These are phyloP conservation scores for Fusarium sp. DNA, from an alignment of 2,329 filamentous ascomycete species.

Conservation along the genomic window DNA sequence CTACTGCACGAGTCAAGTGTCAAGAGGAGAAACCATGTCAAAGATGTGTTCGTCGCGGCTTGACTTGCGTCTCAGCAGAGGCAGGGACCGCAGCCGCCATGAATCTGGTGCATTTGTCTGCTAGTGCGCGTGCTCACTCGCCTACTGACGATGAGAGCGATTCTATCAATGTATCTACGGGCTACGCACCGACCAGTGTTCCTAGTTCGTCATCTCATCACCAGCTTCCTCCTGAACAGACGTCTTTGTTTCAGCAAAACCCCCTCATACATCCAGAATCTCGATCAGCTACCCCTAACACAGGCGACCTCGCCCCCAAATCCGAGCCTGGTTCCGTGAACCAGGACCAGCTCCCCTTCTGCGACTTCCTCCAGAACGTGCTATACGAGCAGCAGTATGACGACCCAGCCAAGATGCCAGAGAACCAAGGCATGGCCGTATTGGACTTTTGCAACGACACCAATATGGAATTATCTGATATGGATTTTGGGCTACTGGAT, in stretches of 20 bases:
- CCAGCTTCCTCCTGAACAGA: constrained; percentile 30
- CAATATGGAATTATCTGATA: constrained; percentile 66
- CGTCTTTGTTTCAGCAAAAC: constrained; percentile 36
- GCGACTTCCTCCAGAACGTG: constrained; percentile 66
- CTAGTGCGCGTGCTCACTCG: constrained; percentile 52
- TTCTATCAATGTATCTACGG: constrained; percentile 28
- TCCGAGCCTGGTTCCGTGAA: constrained; percentile 32
- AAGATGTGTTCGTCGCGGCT: constrained; percentile 63
- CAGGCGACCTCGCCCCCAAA: constrained; percentile 36
- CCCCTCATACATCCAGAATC: constrained; percentile 31
- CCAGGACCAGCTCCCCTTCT: constrained; percentile 59
- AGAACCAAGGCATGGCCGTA: constrained; percentile 60
- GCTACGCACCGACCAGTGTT: constrained; percentile 22
- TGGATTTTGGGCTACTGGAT: constrained; percentile 67
- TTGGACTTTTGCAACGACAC: constrained; percentile 66
- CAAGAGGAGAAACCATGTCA: constrained; percentile 69
- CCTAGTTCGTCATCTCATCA: constrained; percentile 17
- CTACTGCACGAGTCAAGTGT: constrained; percentile 68
- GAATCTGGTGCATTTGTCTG: constrained; percentile 62
- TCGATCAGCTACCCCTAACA: constrained; percentile 43
- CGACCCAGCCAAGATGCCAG: constrained; percentile 52
- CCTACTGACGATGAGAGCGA: constrained; percentile 44
- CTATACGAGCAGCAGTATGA: constrained; percentile 63
- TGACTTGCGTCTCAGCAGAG: constrained; percentile 60
- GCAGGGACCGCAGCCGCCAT: constrained; percentile 59